Conservation (phyloP, 192 early-diverging fungal genomes). For the Backusella sp. region DNA sequence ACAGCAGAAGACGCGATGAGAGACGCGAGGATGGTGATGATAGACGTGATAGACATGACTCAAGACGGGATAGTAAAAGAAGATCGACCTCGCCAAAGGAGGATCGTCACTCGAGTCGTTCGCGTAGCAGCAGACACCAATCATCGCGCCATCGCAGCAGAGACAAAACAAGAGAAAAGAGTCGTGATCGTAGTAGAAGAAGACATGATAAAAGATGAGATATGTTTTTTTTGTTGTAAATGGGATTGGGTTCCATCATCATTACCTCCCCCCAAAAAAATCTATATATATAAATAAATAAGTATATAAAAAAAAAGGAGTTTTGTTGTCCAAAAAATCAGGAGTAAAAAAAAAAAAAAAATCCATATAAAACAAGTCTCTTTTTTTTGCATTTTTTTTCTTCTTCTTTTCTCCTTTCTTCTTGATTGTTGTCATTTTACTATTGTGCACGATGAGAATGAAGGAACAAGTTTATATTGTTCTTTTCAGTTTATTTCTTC, state of each 20-base stretch:
- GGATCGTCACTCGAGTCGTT: slow-evolving; percentile 23
- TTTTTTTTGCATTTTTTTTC: background rate
- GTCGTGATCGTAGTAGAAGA: slow-evolving; percentile 12
- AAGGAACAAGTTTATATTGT: background rate
- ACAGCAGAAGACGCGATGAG: background rate
- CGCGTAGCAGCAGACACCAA: slow-evolving; percentile 14
- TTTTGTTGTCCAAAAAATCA: background rate
- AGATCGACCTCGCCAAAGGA: background rate
- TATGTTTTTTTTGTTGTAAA: background rate
- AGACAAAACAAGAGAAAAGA: slow-evolving; percentile 36
- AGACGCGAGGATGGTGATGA: background rate
- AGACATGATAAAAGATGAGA: slow-evolving; percentile 10
- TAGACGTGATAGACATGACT: background rate
- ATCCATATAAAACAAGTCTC: background rate
- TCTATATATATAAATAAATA: too few species aligned
- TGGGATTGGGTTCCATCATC: background rate
- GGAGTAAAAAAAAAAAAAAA: background rate
- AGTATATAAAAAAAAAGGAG: background rate
- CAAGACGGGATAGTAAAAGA: background rate
- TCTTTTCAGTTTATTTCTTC: background rate
- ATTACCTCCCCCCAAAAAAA: too few species aligned
- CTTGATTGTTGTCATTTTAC: background rate
- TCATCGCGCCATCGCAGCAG: slow-evolving; percentile 33
- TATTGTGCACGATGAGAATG: background rate
- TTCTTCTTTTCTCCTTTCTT: background rate